These are phyloP conservation scores for Tranzscheliella williamsii DNA, from an alignment of 1,284 basidiomycete species.

Conservation along the genomic window DNA sequence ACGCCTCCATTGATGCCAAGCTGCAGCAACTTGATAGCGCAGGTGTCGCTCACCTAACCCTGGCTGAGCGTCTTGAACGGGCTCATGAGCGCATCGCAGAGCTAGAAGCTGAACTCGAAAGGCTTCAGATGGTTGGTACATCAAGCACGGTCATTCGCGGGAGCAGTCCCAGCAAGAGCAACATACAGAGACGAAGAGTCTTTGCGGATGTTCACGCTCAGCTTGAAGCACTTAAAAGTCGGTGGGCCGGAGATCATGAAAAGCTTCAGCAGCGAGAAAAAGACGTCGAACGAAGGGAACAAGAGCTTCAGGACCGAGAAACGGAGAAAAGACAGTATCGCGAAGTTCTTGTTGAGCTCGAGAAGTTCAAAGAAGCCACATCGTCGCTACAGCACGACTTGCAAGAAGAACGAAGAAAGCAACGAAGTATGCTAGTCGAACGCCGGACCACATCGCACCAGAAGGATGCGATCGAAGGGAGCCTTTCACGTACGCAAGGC, in stretches of 20 bases:
- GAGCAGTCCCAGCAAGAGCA: slow-evolving; percentile 21
- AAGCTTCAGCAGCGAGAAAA: slow-evolving; percentile 29
- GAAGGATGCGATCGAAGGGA: slow-evolving; percentile 28
- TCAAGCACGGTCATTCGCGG: slow-evolving; percentile 7
- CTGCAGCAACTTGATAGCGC: slow-evolving; percentile 38
- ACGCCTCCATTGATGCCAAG: slow-evolving; percentile 45
- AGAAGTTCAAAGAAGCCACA: slow-evolving; percentile 26
- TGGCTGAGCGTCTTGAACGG: slow-evolving; percentile 28
- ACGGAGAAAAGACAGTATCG: slow-evolving; percentile 24
- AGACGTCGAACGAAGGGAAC: slow-evolving; percentile 30
- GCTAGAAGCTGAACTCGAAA: slow-evolving; percentile 37
- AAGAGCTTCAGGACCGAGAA: slow-evolving; percentile 31
- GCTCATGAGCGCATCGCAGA: slow-evolving; percentile 32
- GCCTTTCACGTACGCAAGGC: slow-evolving; percentile 19
- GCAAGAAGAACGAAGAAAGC: slow-evolving; percentile 22
- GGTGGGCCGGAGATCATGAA: slow-evolving; percentile 35
- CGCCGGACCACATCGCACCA: slow-evolving; percentile 15
- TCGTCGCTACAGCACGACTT: slow-evolving; percentile 30
- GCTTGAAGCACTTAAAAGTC: slow-evolving; percentile 37
- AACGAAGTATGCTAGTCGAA: slow-evolving; percentile 21
- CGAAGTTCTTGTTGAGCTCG: slow-evolving; percentile 25
- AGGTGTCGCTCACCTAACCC: slow-evolving; percentile 33
- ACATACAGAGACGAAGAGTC: slow-evolving; percentile 22
- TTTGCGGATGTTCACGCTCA: slow-evolving; percentile 36
- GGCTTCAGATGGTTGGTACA: slow-evolving; percentile 13